phyloP scores from a whole-genome alignment of 2,329 filamentous ascomycete species.

The Fusarium sp. region DNA sequence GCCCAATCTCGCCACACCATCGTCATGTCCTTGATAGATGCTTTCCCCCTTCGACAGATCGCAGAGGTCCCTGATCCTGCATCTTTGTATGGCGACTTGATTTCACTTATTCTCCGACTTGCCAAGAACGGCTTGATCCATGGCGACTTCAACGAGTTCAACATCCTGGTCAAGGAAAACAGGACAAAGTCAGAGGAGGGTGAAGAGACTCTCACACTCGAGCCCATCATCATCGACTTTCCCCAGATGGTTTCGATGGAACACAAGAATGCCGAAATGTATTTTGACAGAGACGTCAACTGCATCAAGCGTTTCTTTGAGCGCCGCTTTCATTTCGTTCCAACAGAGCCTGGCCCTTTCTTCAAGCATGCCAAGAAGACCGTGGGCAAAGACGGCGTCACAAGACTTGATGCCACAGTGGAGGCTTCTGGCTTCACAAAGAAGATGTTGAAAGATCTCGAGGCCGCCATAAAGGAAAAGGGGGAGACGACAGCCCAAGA shows the following conservation, averaged over 20 bases:
- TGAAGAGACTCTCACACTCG: constrained; percentile 62
- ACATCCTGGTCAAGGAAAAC: constrained; percentile 90
- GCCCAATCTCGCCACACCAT: constrained; percentile 94
- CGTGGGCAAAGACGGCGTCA: constrained; percentile 71
- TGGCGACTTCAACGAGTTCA: constrained; percentile 99
- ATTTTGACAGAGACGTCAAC: constrained; percentile 95
- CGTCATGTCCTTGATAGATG: constrained; percentile 93
- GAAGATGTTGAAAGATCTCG: constrained; percentile 96
- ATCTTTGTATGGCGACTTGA: constrained; percentile 88
- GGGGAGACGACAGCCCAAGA: constrained; percentile 60
- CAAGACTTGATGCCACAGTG: constrained; percentile 84
- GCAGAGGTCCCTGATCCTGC: constrained; percentile 84
- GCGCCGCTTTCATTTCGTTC: constrained; percentile 86
- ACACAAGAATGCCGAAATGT: constrained; percentile 93
- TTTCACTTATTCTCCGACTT: constrained; percentile 84
- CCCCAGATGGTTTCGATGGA: constrained; percentile 98
- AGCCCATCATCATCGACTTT: constrained; percentile 94
- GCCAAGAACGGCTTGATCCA: constrained; percentile 92
- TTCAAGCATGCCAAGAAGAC: constrained; percentile 85
- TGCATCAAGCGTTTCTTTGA: constrained; percentile 97
- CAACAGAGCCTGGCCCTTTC: constrained; percentile 83
- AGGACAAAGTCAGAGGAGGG: constrained; percentile 55
- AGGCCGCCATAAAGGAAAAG: constrained; percentile 87
- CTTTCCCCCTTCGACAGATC: constrained; percentile 91
- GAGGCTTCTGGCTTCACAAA: constrained; percentile 95